Percentiles rank a stretch among this genome's conserved stretches.
Evolutionary conservation across 2,329 filamentous ascomycete genomes (phyloP).

Genomic region (Talaromyces sp.): DNA sequence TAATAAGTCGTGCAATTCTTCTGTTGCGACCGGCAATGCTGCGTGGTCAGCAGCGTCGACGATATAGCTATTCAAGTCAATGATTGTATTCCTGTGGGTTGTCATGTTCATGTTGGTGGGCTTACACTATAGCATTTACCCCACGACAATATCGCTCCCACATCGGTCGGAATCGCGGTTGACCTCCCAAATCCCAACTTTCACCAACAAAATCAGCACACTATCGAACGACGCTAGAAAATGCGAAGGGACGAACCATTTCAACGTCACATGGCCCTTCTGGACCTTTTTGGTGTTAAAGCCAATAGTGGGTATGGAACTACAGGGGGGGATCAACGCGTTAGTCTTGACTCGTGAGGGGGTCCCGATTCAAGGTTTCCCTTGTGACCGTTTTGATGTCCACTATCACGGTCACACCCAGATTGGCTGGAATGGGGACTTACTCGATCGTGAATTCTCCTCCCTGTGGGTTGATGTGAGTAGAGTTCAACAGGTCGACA

Average conservation of each 20-base stretch:
- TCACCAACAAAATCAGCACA: background rate
- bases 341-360: slow-evolving; percentile 8
- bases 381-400: slow-evolving; percentile 2
- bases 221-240: background rate
- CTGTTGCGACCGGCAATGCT: slow-evolving; percentile 77
- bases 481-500: background rate
- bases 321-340: slow-evolving; percentile 42
- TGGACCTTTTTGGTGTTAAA: slow-evolving; percentile 99
- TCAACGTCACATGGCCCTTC: slow-evolving; percentile 95
- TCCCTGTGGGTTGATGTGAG: slow-evolving; percentile 58
- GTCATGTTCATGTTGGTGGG: background rate
- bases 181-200: slow-evolving; percentile 93
- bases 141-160: slow-evolving; percentile 98
- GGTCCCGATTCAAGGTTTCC: background rate
- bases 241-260: slow-evolving; percentile 63
- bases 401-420: background rate
- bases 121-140: slow-evolving; percentile 90
- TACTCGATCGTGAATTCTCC: slow-evolving; percentile 99
- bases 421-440: slow-evolving; percentile 40
- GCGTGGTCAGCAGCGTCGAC: slow-evolving; percentile 88
- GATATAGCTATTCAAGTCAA: slow-evolving; percentile 65
- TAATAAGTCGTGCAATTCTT: slow-evolving; percentile 88
- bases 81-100: no score
- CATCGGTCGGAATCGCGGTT: slow-evolving; percentile 96
- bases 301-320: slow-evolving; percentile 95